phyloP scores from a whole-genome alignment of 257 asterid genomes.

The Nicotiana paniculata region DNA sequence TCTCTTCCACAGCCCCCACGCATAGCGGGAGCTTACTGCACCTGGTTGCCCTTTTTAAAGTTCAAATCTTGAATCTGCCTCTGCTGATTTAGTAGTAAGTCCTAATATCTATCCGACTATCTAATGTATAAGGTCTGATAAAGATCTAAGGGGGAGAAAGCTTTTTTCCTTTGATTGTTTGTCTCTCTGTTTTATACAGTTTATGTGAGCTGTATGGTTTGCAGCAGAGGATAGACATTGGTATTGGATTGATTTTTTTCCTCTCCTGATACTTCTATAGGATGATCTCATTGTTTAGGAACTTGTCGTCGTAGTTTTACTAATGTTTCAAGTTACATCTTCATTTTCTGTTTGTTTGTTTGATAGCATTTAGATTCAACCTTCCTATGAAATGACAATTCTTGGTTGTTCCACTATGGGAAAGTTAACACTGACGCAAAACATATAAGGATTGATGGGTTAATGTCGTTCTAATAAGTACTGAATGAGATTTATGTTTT shows the following conservation, averaged over 20 bases:
- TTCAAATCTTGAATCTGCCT: too few species aligned
- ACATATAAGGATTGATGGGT: background rate
- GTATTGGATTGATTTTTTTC: background rate
- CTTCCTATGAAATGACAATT: background rate
- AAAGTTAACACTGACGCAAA: background rate
- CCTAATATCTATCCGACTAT: background rate
- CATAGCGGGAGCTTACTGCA: too few species aligned
- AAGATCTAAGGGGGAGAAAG: background rate
- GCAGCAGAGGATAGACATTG: background rate
- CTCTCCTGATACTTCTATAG: background rate
- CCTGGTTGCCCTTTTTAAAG: too few species aligned
- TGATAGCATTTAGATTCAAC: background rate
- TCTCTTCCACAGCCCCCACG: too few species aligned
- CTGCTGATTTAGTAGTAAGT: background rate
- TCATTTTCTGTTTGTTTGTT: background rate
- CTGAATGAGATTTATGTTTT: too few species aligned
- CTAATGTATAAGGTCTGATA: background rate
- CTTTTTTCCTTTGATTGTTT: background rate
- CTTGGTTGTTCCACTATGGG: background rate
- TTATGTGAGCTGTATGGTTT: background rate
- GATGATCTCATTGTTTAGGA: background rate
- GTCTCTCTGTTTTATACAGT: background rate
- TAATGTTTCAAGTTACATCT: too few species aligned
- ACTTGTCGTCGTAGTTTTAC: background rate
- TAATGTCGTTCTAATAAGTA: too few species aligned